Evolutionary conservation across 176 grass and related monocot genomes (phyloP).

Genomic region (Aechmea fasciata): DNA sequence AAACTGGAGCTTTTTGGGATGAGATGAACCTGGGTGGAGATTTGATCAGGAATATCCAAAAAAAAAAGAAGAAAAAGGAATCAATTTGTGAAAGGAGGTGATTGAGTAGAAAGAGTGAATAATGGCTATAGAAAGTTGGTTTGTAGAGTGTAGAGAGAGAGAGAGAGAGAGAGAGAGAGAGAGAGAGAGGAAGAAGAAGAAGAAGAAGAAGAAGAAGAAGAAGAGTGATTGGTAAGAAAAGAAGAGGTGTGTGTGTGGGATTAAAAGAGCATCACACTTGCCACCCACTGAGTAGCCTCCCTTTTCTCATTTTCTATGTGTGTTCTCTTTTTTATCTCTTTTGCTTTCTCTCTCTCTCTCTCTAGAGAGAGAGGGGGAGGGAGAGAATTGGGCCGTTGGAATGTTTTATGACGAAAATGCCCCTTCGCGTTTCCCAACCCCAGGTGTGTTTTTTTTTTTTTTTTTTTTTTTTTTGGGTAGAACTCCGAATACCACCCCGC

Average conservation of each 20-base stretch:
- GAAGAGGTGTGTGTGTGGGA: not conserved
- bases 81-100: not conserved
- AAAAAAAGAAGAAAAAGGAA: not conserved
- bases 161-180: not conserved
- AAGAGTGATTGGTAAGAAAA: not conserved
- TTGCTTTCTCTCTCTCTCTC: no score
- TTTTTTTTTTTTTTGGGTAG: no score
- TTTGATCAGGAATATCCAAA: no score
- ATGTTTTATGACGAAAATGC: constrained; percentile 9
- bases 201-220: not conserved
- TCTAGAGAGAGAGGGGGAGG: no score
- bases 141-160: no score
- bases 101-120: not conserved
- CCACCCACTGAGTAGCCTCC: no score
- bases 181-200: not conserved
- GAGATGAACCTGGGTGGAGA: not conserved
- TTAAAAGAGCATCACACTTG: not conserved
- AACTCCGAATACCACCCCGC: no score
- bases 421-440: not conserved
- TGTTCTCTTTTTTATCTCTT: not conserved
- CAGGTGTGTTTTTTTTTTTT: no score
- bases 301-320: not conserved
- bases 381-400: constrained; percentile 26
- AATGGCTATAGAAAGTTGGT: not conserved
- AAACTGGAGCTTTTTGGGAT: not conserved